These are phyloP conservation scores for Botrytis elliptica DNA, from an alignment of 2,329 filamentous ascomycete species.

Conservation along the genomic window DNA sequence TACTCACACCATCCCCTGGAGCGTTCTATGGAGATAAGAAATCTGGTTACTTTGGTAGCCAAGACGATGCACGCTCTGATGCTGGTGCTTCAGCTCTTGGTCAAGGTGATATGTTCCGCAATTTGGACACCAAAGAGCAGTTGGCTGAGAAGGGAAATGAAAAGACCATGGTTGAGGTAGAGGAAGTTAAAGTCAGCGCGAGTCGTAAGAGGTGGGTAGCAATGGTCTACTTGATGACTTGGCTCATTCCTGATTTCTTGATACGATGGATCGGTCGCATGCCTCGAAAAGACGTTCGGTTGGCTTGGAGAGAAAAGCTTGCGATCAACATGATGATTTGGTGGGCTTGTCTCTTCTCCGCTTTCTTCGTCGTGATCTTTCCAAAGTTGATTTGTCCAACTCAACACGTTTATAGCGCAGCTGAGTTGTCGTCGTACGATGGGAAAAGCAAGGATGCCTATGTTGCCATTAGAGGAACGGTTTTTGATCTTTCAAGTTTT, in stretches of 20 bases:
- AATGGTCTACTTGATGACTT: conserved; percentile 80
- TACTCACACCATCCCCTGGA: conserved; percentile 54
- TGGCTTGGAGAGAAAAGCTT: conserved; percentile 95
- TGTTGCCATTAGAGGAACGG: conserved; percentile 80
- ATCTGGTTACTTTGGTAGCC: conserved; percentile 75
- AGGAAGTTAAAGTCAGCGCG: conserved; percentile 73
- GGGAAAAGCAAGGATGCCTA: conserved; percentile 69
- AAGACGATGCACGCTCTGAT: conserved; percentile 81
- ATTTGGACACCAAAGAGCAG: conserved; percentile 88
- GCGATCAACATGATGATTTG: conserved; percentile 98
- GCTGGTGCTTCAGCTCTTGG: conserved; percentile 89
- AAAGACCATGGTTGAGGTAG: conserved; percentile 85
- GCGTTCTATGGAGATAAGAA: conserved; percentile 71
- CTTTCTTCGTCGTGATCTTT: conserved; percentile 90
- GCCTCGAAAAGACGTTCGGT: conserved; percentile 85
- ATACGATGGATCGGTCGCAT: conserved; percentile 78
- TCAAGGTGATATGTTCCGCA: conserved; percentile 96
- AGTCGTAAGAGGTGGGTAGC: conserved; percentile 90
- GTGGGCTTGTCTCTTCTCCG: conserved; percentile 72
- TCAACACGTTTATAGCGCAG: conserved; percentile 80
- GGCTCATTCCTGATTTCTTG: conserved; percentile 79
- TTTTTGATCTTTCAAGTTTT: conserved; percentile 78
- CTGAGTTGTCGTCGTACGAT: conserved; percentile 71
- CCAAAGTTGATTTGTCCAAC: conserved; percentile 86
- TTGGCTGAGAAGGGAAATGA: conserved; percentile 95